Conservation (phyloP, 306 rosid species). For the Cicer chorassanicum region DNA sequence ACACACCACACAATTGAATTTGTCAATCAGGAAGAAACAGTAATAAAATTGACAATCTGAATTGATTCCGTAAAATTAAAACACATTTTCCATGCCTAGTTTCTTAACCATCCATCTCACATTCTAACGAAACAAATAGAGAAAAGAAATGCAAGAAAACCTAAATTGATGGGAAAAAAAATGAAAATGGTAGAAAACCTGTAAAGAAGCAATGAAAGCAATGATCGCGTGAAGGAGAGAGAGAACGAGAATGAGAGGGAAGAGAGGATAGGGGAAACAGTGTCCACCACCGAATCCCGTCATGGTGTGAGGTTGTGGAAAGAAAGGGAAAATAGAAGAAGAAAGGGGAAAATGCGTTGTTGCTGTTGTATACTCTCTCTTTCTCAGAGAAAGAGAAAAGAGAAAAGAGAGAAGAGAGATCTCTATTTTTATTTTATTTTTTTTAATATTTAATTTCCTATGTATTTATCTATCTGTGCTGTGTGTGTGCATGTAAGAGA, state of each 20-base stretch:
- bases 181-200: slow-evolving; percentile 61
- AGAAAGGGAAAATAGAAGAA: slow-evolving; percentile 27
- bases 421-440: not conserved
- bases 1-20: slow-evolving; percentile 31
- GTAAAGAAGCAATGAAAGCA: slow-evolving; percentile 69
- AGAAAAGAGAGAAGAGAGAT: slow-evolving; percentile 41
- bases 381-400: not conserved
- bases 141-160: slow-evolving; percentile 19
- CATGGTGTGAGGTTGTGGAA: slow-evolving; percentile 43
- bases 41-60: slow-evolving; percentile 36
- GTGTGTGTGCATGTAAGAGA: not conserved
- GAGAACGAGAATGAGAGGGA: slow-evolving; percentile 66
- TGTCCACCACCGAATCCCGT: slow-evolving; percentile 57
- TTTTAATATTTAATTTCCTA: not conserved
- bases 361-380: not conserved
- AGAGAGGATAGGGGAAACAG: slow-evolving; percentile 67
- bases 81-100: slow-evolving; percentile 10
- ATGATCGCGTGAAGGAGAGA: slow-evolving; percentile 70
- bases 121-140: slow-evolving; percentile 11
- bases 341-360: slow-evolving; percentile 3
- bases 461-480: not conserved
- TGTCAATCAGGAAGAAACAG: slow-evolving; percentile 8
- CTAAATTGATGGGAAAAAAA: slow-evolving; percentile 20
- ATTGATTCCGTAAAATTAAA: slow-evolving; percentile 10
- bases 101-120: not conserved